A percentile compares a stretch with the other conserved stretches of the same genome.
These are phyloP conservation scores for Ogataea pini DNA, from an alignment of 805 yeast species.

Conservation along the genomic window DNA sequence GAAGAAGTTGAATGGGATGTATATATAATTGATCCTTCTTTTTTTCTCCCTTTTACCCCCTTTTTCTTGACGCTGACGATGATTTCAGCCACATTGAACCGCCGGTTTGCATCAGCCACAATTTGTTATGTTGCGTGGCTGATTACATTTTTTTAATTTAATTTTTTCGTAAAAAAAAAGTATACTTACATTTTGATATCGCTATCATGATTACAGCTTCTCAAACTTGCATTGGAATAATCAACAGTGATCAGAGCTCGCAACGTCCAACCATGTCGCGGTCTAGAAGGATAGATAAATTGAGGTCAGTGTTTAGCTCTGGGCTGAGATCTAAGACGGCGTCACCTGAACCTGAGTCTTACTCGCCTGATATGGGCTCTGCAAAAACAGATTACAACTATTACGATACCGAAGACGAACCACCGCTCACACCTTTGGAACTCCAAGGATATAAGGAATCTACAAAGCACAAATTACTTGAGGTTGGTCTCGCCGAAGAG, in stretches of 20 bases:
- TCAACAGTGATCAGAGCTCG: not conserved
- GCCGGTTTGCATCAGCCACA: too few species aligned
- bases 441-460: conserved; percentile 60
- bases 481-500: conserved; percentile 65
- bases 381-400: conserved; percentile 3
- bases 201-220: not conserved
- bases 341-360: conserved; percentile 13
- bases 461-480: conserved; percentile 60
- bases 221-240: too few species aligned
- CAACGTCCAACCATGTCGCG: conserved; percentile 15
- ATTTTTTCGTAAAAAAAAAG: not conserved
- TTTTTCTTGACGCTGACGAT: too few species aligned
- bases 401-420: conserved; percentile 26
- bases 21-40: too few species aligned
- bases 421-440: conserved; percentile 55
- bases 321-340: conserved; percentile 16
- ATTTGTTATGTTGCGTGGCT: too few species aligned
- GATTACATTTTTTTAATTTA: not conserved
- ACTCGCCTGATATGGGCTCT: not conserved
- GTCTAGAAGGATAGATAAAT: conserved; percentile 13
- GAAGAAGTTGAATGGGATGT: too few species aligned
- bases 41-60: too few species aligned
- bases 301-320: conserved; percentile 22
- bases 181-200: not conserved
- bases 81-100: not conserved